These are phyloP conservation scores for Lasiodiplodia theobromae DNA, from an alignment of 2,329 filamentous ascomycete species.

Conservation along the genomic window DNA sequence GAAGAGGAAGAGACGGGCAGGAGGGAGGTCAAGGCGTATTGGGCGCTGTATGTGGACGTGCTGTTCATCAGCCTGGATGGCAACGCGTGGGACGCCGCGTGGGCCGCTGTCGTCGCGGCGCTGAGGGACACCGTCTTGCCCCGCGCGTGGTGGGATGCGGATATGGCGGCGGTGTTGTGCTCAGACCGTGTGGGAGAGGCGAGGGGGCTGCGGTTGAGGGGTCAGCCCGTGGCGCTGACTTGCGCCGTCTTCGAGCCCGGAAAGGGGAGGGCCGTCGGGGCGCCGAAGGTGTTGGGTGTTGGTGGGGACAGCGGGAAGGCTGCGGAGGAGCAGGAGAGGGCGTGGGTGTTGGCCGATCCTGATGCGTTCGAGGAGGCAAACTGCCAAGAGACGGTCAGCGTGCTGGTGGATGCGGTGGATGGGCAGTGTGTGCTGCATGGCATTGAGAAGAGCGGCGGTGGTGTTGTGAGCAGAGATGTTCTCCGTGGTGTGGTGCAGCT, in stretches of 20 bases:
- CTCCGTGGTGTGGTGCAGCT: constrained; percentile 66
- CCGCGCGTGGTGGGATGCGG: constrained; percentile 80
- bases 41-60: constrained; percentile 95
- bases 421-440: constrained; percentile 77
- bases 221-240: constrained; percentile 77
- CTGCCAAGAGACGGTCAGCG: constrained; percentile 81
- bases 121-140: constrained; percentile 80
- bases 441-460: constrained; percentile 82
- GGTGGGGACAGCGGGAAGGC: constrained; percentile 48
- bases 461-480: constrained; percentile 68
- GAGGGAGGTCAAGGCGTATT: constrained; percentile 79
- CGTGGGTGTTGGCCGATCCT: constrained; percentile 84
- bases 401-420: constrained; percentile 71
- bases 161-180: constrained; percentile 81
- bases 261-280: constrained; percentile 27
- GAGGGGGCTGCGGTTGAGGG: constrained; percentile 65
- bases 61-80: constrained; percentile 93
- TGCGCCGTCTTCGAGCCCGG: constrained; percentile 72
- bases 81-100: constrained; percentile 89
- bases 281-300: constrained; percentile 34
- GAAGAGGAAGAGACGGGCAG: constrained; percentile 55
- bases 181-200: constrained; percentile 65
- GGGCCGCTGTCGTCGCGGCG: constrained; percentile 83
- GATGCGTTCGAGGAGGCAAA: constrained; percentile 88
- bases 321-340: constrained; percentile 38